phyloP scores from a whole-genome alignment of 2,329 filamentous ascomycete genomes.

The Penicillium sp. region DNA sequence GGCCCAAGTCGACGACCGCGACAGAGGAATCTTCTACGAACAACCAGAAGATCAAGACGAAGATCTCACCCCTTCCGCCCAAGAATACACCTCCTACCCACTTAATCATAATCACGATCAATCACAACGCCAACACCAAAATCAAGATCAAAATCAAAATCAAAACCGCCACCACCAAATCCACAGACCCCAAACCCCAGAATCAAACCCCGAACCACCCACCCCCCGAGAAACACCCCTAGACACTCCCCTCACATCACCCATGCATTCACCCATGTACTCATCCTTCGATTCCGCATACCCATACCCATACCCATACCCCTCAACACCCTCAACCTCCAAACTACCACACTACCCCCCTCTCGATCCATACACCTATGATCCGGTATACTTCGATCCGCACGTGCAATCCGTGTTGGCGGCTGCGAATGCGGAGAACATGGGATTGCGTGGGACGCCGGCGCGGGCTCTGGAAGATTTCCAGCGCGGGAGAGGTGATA shows the following conservation, averaged over 20 bases:
- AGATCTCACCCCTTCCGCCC: not conserved
- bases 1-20: constrained; percentile 26
- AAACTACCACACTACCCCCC: not conserved
- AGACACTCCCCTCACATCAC: constrained; percentile 4
- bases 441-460: constrained; percentile 22
- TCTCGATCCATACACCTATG: constrained; percentile 15
- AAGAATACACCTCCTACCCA: constrained; percentile 2
- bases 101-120: not conserved
- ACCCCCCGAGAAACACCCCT: not conserved
- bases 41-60: not conserved
- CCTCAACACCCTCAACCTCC: not conserved
- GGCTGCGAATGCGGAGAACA: constrained; percentile 25
- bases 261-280: not conserved
- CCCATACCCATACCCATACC: constrained; percentile 3
- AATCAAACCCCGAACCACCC: not conserved
- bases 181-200: too few species aligned
- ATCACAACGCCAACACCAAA: not conserved
- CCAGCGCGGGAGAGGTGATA: constrained; percentile 13
- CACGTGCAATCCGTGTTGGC: constrained; percentile 26
- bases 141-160: not conserved
- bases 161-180: too few species aligned
- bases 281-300: not conserved
- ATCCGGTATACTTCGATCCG: constrained; percentile 22
- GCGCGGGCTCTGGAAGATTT: constrained; percentile 22
- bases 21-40: constrained; percentile 23